Conservation (phyloP, 1,139 yeast genomes). For the Yamadazyma oceani region DNA sequence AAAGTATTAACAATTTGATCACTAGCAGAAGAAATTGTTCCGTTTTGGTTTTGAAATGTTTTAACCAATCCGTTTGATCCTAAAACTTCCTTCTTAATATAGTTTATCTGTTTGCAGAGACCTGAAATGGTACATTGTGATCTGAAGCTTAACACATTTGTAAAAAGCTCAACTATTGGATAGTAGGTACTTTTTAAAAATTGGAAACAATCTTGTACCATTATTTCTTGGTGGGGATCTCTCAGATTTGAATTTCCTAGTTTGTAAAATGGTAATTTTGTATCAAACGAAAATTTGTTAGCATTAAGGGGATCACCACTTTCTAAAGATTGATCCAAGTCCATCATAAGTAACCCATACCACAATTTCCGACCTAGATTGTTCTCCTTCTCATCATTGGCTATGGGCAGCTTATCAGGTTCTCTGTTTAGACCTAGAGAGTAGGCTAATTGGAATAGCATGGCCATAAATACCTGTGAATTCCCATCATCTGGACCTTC, state of each 20-base stretch:
- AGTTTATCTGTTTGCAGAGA: conserved; percentile 8
- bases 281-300: conserved; percentile 31
- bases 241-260: conserved; percentile 23
- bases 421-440: conserved; percentile 48
- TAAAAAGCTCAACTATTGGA: conserved; percentile 14
- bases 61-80: conserved; percentile 1
- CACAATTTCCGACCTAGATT: conserved; percentile 27
- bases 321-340: conserved; percentile 34
- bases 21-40: neutral
- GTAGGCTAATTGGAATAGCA: conserved; percentile 42
- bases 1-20: conserved; percentile 4
- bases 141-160: conserved; percentile 13
- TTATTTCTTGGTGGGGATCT: conserved; percentile 27
- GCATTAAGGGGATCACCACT: conserved; percentile 40
- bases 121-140: conserved; percentile 7
- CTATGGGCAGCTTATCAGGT: conserved; percentile 21
- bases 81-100: conserved; percentile 1
- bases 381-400: conserved; percentile 26
- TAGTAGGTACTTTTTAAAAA: conserved; percentile 11
- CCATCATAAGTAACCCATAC: conserved; percentile 29
- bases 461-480: conserved; percentile 37
- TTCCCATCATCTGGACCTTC: conserved; percentile 52
- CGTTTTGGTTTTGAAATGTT: neutral
- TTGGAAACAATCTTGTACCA: conserved; percentile 11
- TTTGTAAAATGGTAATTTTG: conserved; percentile 25